Conservation (phyloP, 495 filamentous ascomycete genomes). For the Talaromyces ruber region DNA sequence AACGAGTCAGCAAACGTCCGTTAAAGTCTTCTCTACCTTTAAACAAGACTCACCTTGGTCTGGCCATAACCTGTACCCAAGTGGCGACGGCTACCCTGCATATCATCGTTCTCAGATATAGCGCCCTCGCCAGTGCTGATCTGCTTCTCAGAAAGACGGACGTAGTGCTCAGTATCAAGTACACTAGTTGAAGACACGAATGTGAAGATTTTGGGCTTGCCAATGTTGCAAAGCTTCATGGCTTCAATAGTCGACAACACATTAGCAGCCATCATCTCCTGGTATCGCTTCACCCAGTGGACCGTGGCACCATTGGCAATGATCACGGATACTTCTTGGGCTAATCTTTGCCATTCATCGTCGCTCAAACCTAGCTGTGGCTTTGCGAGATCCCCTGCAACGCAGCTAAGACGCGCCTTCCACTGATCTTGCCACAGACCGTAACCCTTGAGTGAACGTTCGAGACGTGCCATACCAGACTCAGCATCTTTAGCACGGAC, state of each 20-base stretch:
- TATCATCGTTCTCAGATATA: constrained; percentile 55
- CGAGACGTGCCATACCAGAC: constrained; percentile 42
- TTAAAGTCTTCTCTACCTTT: no score
- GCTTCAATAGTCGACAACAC: constrained; percentile 73
- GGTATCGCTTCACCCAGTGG: constrained; percentile 81
- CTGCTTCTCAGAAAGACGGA: constrained; percentile 59
- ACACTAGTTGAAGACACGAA: constrained; percentile 85
- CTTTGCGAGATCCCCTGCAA: constrained; percentile 65
- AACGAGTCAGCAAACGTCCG: neutral
- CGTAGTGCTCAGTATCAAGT: constrained; percentile 74
- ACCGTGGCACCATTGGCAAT: constrained; percentile 89
- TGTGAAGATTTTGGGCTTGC: constrained; percentile 69
- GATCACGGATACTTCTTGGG: constrained; percentile 61
- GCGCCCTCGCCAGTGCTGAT: constrained; percentile 39
- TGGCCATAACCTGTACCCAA: constrained; percentile 87
- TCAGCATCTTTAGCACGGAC: constrained; percentile 58
- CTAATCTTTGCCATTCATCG: constrained; percentile 52
- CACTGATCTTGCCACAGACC: constrained; percentile 74
- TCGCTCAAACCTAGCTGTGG: constrained; percentile 62
- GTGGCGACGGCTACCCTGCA: constrained; percentile 55
- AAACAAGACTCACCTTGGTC: constrained; percentile 52
- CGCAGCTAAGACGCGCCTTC: constrained; percentile 50
- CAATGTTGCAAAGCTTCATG: constrained; percentile 64
- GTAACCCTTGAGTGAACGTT: constrained; percentile 46
- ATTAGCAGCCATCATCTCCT: constrained; percentile 66